These are phyloP conservation scores for Farysia itapuensis DNA, from an alignment of 1,284 basidiomycete genomes.

Conservation along the genomic window DNA sequence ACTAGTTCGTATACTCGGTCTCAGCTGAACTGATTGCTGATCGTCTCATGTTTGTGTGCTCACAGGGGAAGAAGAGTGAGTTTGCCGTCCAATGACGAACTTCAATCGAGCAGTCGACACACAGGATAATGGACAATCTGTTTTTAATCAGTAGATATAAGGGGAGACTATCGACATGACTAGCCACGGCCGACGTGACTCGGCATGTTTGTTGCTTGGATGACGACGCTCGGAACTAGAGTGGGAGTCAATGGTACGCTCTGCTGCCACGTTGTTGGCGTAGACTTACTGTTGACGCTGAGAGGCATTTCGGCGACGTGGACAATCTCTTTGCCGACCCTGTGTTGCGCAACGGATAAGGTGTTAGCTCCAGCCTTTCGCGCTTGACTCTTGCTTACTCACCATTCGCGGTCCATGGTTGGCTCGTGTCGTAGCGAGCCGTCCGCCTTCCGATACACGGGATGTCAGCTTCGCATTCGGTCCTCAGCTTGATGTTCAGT, in stretches of 20 bases:
- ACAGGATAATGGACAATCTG: no score
- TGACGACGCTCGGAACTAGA: conserved; percentile 30
- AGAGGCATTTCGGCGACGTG: conserved; percentile 46
- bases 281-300: conserved; percentile 37
- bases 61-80: conserved; percentile 18
- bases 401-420: conserved; percentile 37
- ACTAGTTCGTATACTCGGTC: neutral
- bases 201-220: conserved; percentile 45
- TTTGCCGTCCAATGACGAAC: neutral
- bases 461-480: neutral
- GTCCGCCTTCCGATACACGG: conserved; percentile 15
- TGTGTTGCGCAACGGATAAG: neutral
- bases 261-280: neutral
- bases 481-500: neutral
- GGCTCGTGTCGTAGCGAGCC: conserved; percentile 38
- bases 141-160: neutral
- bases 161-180: neutral
- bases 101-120: neutral
- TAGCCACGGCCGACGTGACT: conserved; percentile 43
- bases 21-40: neutral
- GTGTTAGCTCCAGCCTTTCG: no score
- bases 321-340: conserved; percentile 39
- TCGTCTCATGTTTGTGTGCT: neutral
- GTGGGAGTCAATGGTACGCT: neutral
- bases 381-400: no score